phyloP scores from a whole-genome alignment of 2,329 filamentous ascomycete species.

The Colletotrichum brevisporum region DNA sequence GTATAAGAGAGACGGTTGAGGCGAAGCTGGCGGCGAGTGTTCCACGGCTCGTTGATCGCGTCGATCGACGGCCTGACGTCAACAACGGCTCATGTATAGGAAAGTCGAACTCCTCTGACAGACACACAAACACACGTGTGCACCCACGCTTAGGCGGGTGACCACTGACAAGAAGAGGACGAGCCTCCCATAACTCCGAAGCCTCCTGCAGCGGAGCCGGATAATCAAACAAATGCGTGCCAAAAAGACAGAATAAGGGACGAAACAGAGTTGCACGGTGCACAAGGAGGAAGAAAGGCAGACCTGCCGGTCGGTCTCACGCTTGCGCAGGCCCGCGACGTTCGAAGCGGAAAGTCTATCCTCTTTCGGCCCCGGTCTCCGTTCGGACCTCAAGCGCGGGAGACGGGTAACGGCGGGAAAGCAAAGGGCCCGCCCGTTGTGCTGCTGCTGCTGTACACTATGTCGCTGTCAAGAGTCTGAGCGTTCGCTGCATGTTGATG shows the following conservation, averaged over 20 bases:
- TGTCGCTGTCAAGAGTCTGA: neutral
- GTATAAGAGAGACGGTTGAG: neutral
- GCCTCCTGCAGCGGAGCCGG: too few relatives aligned
- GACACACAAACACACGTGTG: conserved; percentile 1
- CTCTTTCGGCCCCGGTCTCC: neutral
- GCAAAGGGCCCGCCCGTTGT: conserved; percentile 1
- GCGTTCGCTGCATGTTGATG: conserved; percentile 10
- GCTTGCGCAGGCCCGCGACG: conserved; percentile 2
- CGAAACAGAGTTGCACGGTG: conserved; percentile 24
- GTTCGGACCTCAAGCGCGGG: neutral
- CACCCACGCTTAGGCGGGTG: neutral
- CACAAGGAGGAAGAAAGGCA: conserved; percentile 1
- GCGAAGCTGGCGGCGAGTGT: neutral
- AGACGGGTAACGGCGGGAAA: conserved; percentile 1
- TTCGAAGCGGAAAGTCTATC: neutral
- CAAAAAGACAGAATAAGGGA: neutral
- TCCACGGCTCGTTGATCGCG: neutral
- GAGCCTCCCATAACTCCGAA: too few relatives aligned
- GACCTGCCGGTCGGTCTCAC: neutral
- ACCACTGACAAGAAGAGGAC: too few relatives aligned
- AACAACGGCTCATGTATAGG: neutral
- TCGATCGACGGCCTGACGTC: conserved; percentile 1
- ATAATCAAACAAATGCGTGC: too few relatives aligned
- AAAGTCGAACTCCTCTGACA: neutral
- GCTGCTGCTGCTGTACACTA: neutral